Percentiles rank a stretch among this genome's conserved stretches.
phyloP scores from a whole-genome alignment of 2,329 filamentous ascomycete genomes.

The Aspergillus neotritici region DNA sequence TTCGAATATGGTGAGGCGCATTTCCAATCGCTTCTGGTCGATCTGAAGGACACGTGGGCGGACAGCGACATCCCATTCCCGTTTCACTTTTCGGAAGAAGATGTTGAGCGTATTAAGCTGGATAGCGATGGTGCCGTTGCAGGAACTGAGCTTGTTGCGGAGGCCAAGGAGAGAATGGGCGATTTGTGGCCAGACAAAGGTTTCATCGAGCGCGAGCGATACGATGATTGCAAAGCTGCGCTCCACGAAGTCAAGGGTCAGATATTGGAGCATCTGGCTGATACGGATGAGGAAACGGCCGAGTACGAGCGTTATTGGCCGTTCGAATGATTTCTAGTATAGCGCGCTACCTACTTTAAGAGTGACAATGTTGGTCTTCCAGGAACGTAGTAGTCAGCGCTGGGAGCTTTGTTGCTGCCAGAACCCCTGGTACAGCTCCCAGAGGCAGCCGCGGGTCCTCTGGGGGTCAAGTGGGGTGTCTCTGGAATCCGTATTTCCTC shows the following conservation, averaged over 20 bases:
- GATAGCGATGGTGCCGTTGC: conserved; percentile 22
- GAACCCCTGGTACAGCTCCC: too few relatives aligned
- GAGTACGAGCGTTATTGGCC: conserved; percentile 25
- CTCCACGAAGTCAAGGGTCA: conserved; percentile 20
- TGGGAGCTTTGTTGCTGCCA: too few relatives aligned
- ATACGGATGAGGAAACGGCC: conserved; percentile 22
- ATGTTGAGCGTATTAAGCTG: conserved; percentile 21
- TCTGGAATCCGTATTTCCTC: too few relatives aligned
- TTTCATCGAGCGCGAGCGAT: conserved; percentile 23
- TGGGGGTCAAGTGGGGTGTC: too few relatives aligned
- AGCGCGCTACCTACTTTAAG: too few relatives aligned
- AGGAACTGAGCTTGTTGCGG: conserved; percentile 21
- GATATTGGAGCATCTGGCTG: conserved; percentile 23
- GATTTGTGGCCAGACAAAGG: conserved; percentile 28
- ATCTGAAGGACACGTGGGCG: conserved; percentile 23
- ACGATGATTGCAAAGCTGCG: conserved; percentile 24
- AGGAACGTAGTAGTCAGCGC: too few relatives aligned
- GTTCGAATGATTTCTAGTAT: conserved; percentile 24
- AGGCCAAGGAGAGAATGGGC: conserved; percentile 21
- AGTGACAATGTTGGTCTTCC: too few relatives aligned
- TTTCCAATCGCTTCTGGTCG: conserved; percentile 25
- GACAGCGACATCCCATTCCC: conserved; percentile 18
- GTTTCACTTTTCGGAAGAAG: conserved; percentile 21
- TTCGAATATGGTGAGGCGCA: conserved; percentile 30
- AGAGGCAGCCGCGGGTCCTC: too few relatives aligned